A percentile compares a stretch with the other conserved stretches of the same genome.
phyloP scores from a whole-genome alignment of 176 grass and related monocot species.

The Olyra latifolia region DNA sequence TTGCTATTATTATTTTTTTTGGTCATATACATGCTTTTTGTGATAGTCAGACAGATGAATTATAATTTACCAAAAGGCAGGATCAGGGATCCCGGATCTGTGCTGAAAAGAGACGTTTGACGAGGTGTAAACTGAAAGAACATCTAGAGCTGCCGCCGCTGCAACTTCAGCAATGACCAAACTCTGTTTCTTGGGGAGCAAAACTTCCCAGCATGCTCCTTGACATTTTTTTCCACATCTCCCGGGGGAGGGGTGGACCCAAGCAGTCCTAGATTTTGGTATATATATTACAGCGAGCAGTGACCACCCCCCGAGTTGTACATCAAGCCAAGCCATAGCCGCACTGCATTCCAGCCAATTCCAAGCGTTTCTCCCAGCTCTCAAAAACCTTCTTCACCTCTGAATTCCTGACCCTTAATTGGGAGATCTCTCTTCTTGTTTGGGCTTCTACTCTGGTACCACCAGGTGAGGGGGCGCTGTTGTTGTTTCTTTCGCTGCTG shows the following conservation, averaged over 20 bases:
- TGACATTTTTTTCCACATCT: constrained; percentile 31
- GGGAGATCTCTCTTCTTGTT: not conserved
- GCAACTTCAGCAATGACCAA: constrained; percentile 30
- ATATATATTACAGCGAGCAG: constrained; percentile 44
- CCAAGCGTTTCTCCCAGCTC: not conserved
- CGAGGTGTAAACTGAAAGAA: constrained; percentile 25
- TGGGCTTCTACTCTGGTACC: not conserved
- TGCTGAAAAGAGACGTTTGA: constrained; percentile 12
- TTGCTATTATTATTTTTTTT: not conserved
- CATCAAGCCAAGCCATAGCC: not conserved
- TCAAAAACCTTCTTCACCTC: not conserved
- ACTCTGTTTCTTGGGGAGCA: constrained; percentile 31
- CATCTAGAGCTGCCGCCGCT: constrained; percentile 10
- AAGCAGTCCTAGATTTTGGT: constrained; percentile 23
- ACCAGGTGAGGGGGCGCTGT: constrained; percentile 36
- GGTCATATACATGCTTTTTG: not conserved
- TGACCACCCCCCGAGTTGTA: constrained; percentile 25
- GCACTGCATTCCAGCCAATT: constrained; percentile 18
- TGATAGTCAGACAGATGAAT: not conserved
- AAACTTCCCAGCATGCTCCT: not conserved
- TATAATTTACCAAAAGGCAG: not conserved
- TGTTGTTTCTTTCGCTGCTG: not conserved
- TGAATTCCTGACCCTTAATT: not conserved
- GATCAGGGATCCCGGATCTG: not conserved
- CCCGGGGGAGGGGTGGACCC: not conserved